Base-by-base conservation (phyloP, 1,284 basidiomycete genomes). In the Agaricales sp. region DNA sequence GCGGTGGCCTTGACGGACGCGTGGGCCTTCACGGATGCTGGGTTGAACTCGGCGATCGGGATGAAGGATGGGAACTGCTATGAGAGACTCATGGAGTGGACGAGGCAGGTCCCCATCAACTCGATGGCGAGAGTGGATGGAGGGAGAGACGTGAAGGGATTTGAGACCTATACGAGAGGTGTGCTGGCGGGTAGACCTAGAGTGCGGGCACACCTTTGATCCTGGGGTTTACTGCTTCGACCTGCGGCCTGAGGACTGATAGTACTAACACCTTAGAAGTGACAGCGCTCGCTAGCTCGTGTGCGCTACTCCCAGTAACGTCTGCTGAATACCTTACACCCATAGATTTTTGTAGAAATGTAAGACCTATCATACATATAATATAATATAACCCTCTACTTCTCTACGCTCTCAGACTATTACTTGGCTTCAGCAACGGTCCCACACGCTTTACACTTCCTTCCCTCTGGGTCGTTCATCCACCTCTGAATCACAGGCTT, bases 401-500 rank as follows among this genome's bases (percentile, higher is more conserved):
- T n/a, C n/a, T n/a, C n/a, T n/a, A n/a, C n/a, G n/a, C n/a, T n/a
- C n/a, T n/a, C n/a, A n/a, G n/a, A n/a, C n/a, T n/a, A n/a, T 61
- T 66, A 86, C 64, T 82, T 85, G 2, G 78, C 68, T 46, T 74
- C 69, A 0, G 89, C 88, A 2, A 86, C 69, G 20, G 67, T 65
- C 1, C 86, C 85, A 60, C 92, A 94, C 50, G 67, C 67, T 12
- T 70, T 68, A 62, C 92, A 94, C 51, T 67, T 81, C 48, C 92
- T 73, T 50, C 82, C 60, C 12, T 74, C 73, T 53, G 78, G 75
- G 56, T 78, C 70, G 18, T 58, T 59, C 67, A 77, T 76, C 91
- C 91, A 94, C 46, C 75, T 68, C 55, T 88, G 73, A 53, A 99
- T 97, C 50, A 94, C 73, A 0, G 92, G 90, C 69, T 96, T 96